These are phyloP conservation scores for Carex pumila DNA, from an alignment of 176 grass and related monocot genomes.

Conservation along the genomic window DNA sequence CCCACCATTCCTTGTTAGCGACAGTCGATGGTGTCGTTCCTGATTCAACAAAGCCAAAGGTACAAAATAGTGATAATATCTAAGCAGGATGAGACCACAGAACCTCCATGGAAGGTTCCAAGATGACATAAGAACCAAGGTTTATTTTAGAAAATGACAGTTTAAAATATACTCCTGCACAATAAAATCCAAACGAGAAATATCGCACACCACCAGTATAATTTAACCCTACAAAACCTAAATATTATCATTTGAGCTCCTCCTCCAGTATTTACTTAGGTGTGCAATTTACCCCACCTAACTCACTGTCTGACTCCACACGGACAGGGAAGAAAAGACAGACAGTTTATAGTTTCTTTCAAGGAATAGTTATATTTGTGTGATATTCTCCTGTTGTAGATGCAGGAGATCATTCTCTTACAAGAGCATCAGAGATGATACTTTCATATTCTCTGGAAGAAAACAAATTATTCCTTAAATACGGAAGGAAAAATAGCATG, in stretches of 20 bases:
- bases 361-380: background rate
- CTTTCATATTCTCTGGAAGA: background rate
- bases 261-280: background rate
- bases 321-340: background rate
- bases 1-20: constrained; percentile 71
- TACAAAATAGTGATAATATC: background rate
- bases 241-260: background rate
- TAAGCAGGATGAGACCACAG: background rate
- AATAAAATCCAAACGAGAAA: background rate
- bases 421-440: background rate
- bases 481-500: background rate
- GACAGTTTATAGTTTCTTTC: background rate
- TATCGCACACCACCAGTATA: background rate
- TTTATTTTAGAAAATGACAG: background rate
- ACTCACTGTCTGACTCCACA: background rate
- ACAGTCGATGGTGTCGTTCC: constrained; percentile 69
- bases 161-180: background rate
- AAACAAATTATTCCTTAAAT: background rate
- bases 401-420: background rate
- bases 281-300: background rate
- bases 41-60: constrained; percentile 20
- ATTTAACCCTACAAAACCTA: background rate
- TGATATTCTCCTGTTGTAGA: background rate
- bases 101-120: background rate
- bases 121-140: background rate